Evolutionary conservation across 768 basidiomycete genomes (phyloP).

Genomic region (Fibroporia radiculosa): DNA sequence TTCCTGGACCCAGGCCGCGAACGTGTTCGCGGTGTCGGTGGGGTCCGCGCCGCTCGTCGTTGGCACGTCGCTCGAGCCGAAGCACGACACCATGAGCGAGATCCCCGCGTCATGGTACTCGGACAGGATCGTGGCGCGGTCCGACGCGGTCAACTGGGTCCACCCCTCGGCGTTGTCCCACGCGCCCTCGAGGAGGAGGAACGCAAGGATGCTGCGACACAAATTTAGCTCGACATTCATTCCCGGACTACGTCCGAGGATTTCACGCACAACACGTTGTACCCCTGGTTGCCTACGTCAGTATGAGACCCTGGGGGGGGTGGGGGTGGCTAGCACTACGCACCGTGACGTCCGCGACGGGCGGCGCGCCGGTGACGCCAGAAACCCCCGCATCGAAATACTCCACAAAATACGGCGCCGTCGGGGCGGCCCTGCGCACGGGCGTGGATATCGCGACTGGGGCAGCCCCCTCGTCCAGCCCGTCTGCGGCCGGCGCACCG

Average conservation of each 20-base stretch:
- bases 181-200: slow-evolving; percentile 33
- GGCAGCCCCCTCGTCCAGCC: too few relatives aligned
- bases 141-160: slow-evolving; percentile 28
- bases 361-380: slow-evolving; percentile 31
- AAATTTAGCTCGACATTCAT: too few relatives aligned
- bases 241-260: too few relatives aligned
- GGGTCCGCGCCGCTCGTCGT: slow-evolving; percentile 35
- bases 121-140: slow-evolving; percentile 34
- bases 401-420: slow-evolving; percentile 32
- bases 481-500: background rate
- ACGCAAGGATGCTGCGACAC: slow-evolving; percentile 29
- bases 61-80: slow-evolving; percentile 39
- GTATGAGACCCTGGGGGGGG: background rate
- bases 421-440: slow-evolving; percentile 8
- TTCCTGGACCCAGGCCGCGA: slow-evolving; percentile 39
- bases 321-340: background rate
- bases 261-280: background rate
- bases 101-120: slow-evolving; percentile 50
- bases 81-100: slow-evolving; percentile 48
- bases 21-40: slow-evolving; percentile 29
- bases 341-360: slow-evolving; percentile 25
- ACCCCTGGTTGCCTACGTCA: slow-evolving; percentile 1
- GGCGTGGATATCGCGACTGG: background rate
- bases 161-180: slow-evolving; percentile 40
- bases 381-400: slow-evolving; percentile 32